phyloP scores from a whole-genome alignment of 83 land plant genomes.

The Diphasiastrum complanatum region DNA sequence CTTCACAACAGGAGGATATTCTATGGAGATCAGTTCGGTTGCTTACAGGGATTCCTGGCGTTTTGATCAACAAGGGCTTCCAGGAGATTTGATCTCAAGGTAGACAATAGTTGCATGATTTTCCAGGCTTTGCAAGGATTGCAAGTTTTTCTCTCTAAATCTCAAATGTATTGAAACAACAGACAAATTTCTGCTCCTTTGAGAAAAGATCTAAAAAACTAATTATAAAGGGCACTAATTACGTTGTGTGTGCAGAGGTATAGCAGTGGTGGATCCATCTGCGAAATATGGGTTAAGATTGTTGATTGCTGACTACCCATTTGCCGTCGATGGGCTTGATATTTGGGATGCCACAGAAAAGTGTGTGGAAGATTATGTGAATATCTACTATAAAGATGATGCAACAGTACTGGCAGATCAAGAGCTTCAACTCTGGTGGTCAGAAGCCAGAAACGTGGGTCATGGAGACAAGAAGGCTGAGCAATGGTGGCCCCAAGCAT shows the following conservation, averaged over 20 bases:
- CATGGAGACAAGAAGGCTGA: slow-evolving; percentile 66
- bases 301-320: slow-evolving; percentile 63
- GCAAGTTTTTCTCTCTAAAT: no score
- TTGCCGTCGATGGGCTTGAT: slow-evolving; percentile 60
- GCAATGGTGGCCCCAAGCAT: slow-evolving; percentile 53
- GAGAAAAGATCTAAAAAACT: no score
- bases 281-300: slow-evolving; percentile 54
- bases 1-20: no score
- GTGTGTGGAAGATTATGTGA: slow-evolving; percentile 60
- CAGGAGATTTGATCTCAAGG: no score
- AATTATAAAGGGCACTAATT: no score
- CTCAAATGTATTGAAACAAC: no score
- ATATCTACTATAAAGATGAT: slow-evolving; percentile 34
- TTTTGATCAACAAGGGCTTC: no score
- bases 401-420: slow-evolving; percentile 27
- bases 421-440: slow-evolving; percentile 76
- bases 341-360: slow-evolving; percentile 54
- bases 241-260: slow-evolving; percentile 40
- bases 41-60: no score
- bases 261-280: slow-evolving; percentile 60
- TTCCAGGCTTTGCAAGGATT: no score
- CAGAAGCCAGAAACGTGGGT: slow-evolving; percentile 49
- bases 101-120: no score
- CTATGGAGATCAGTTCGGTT: no score
- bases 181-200: no score